phyloP scores from a whole-genome alignment of 768 basidiomycete species.

The Mycena metata region DNA sequence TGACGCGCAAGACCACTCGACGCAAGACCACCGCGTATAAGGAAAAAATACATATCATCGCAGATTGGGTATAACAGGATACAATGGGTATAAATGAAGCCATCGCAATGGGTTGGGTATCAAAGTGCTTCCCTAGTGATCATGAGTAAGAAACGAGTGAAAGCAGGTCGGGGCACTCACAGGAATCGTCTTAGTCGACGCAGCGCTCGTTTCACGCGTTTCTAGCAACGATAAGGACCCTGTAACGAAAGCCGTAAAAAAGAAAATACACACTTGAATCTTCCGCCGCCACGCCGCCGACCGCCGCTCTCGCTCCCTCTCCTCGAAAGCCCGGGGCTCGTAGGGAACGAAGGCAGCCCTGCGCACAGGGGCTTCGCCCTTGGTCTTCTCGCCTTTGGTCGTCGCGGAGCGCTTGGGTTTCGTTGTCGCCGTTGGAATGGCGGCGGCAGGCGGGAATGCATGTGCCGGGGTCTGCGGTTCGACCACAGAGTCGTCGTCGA shows the following conservation, averaged over 20 bases:
- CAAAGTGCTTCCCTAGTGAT: conserved; percentile 1
- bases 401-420: background rate
- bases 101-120: background rate
- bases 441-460: background rate
- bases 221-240: background rate
- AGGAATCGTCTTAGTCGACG: conserved; percentile 18
- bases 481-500: conserved; percentile 26
- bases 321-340: conserved; percentile 20
- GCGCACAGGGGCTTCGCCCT: background rate
- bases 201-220: conserved; percentile 20
- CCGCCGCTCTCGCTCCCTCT: background rate
- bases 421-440: background rate
- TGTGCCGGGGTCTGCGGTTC: background rate
- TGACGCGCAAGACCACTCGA: too few species aligned
- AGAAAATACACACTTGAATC: conserved; percentile 9
- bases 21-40: too few species aligned
- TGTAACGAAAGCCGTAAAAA: background rate
- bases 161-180: background rate
- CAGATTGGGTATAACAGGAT: too few species aligned
- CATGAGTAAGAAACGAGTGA: background rate
- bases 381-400: background rate
- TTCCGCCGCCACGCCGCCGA: conserved; percentile 20
- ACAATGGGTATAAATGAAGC: background rate
- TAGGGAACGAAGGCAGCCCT: conserved; percentile 1
- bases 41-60: too few species aligned